Percentiles rank a stretch among this genome's conserved stretches.
These are phyloP conservation scores for Mucor irregularis DNA, from an alignment of 371 early-diverging fungal genomes.

Conservation along the genomic window DNA sequence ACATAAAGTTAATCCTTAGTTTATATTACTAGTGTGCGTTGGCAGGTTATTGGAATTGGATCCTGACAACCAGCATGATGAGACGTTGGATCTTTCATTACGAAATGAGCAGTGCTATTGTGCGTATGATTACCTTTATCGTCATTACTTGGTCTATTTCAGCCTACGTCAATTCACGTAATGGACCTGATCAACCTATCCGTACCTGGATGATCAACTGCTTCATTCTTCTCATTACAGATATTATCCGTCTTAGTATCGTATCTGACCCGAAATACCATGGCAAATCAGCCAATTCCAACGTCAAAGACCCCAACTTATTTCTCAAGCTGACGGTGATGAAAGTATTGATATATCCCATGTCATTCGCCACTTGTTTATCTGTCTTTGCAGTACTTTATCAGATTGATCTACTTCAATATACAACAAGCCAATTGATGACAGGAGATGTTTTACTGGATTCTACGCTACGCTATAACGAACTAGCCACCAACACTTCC, in stretches of 20 bases:
- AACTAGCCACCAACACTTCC: background rate
- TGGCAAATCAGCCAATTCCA: constrained; percentile 26
- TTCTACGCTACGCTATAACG: background rate
- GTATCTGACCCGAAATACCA: constrained; percentile 50
- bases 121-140: constrained; percentile 58
- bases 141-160: constrained; percentile 62
- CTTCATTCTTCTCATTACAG: constrained; percentile 48
- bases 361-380: constrained; percentile 55
- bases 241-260: constrained; percentile 52
- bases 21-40: constrained; percentile 43
- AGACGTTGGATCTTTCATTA: constrained; percentile 64
- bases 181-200: constrained; percentile 60
- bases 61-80: constrained; percentile 61
- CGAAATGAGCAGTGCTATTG: constrained; percentile 58
- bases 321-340: constrained; percentile 45
- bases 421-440: constrained; percentile 49
- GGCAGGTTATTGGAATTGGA: constrained; percentile 64
- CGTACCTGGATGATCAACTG: constrained; percentile 61
- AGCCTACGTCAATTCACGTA: constrained; percentile 47
- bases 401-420: constrained; percentile 52
- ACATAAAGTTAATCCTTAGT: too few relatives aligned
- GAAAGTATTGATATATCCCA: constrained; percentile 51
- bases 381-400: constrained; percentile 57
- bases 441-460: constrained; percentile 28
- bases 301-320: constrained; percentile 26